Percentiles rank a stretch among this genome's conserved stretches.
These are phyloP conservation scores for Mycena amicta DNA, from an alignment of 768 basidiomycete genomes.

Conservation along the genomic window DNA sequence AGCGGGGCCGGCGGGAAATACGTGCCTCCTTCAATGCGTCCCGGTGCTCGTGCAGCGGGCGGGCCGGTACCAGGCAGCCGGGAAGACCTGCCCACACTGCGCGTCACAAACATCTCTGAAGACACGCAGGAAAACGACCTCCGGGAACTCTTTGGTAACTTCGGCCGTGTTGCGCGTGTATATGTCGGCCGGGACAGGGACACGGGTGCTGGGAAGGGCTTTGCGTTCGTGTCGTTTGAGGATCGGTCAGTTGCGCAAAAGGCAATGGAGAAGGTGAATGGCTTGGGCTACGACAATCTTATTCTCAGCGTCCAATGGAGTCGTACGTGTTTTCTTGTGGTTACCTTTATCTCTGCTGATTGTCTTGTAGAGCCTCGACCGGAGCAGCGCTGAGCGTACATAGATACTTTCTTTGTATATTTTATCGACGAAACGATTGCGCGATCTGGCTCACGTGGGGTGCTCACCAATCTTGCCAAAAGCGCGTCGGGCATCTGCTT, in stretches of 20 bases:
- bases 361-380: slow-evolving; percentile 43
- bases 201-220: slow-evolving; percentile 93
- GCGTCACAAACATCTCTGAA: slow-evolving; percentile 95
- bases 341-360: background rate
- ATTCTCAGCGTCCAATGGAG: slow-evolving; percentile 72
- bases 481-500: background rate
- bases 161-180: slow-evolving; percentile 85
- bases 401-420: background rate
- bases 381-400: slow-evolving; percentile 31
- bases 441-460: slow-evolving; percentile 2
- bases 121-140: slow-evolving; percentile 95
- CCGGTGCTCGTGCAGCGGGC: slow-evolving; percentile 33
- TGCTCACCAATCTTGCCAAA: background rate
- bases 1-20: slow-evolving; percentile 74
- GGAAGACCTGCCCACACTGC: slow-evolving; percentile 94
- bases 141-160: slow-evolving; percentile 84
- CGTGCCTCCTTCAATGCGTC: slow-evolving; percentile 90
- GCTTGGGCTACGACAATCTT: slow-evolving; percentile 89
- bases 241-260: slow-evolving; percentile 74
- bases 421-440: background rate
- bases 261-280: slow-evolving; percentile 91
- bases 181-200: slow-evolving; percentile 95
- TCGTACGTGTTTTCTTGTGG: slow-evolving; percentile 42
- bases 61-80: slow-evolving; percentile 43
- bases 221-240: slow-evolving; percentile 97